Evolutionary conservation across 306 rosid species (phyloP), one percentile per base, ranked within the genome.

Genomic region (Ziziphus jujuba): DNA sequence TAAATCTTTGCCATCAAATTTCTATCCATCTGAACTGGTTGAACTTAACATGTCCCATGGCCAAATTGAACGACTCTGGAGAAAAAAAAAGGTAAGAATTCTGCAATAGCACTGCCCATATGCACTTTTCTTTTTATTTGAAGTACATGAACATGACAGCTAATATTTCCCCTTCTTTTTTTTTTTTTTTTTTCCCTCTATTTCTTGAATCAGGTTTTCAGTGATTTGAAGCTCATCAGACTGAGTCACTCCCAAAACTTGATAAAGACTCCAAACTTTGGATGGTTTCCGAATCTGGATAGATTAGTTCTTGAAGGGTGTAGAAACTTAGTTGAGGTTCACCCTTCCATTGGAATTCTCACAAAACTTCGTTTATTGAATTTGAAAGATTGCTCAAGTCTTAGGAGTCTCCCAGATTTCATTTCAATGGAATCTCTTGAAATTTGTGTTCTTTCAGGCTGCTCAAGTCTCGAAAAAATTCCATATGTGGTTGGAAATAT

Each of bases 21-120:
- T 66, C 16, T 31, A 45, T 34, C 75, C 61, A 33, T n/a, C 36
- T 36, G 49, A 63, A 17, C 75, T 75, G 5, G 49, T 75, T 34
- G 31, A 23, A 34, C 61, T 75, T 56, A 35, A 14, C 33, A 45
- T 75, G 66, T 56, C 66, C 31, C 43, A 45, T 10, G 63, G 66
- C 45, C 48, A 44, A 17, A 20, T 75, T 9, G 24, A 69, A 40
- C 66, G 24, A 51, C 68, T 75, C 49, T 75, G 75, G 75, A 22
- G 9, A 0, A 54, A n/a, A 28, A 9, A 14, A 31, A 60, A 53
- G 74, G 73, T 67, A 67, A n/a, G n/a, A n/a, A 10, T 6, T 4
- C 7, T 9, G n/a, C n/a, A n/a, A n/a, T n/a, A n/a, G n/a, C n/a
- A n/a, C n/a, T 3, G 44, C 1, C 1, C 10, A 5, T 10, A 38